A percentile compares a stretch with the other conserved stretches of the same genome.
Evolutionary conservation across 768 basidiomycete species (phyloP).

Genomic region (Chalciporus sphaerocephalus): DNA sequence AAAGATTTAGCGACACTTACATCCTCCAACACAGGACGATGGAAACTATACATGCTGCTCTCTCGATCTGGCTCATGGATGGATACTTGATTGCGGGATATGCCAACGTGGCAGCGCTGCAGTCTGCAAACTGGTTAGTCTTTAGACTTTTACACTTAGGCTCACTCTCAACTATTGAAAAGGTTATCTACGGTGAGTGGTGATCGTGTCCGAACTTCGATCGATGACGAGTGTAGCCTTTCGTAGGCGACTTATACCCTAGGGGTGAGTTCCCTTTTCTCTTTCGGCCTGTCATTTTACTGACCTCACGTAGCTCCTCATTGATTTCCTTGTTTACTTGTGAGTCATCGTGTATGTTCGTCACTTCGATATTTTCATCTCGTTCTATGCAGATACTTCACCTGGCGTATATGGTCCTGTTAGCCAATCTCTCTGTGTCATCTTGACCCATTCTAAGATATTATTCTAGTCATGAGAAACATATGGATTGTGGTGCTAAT

Average conservation of each 20-base stretch:
- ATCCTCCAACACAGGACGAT: constrained; percentile 9
- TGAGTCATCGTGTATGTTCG: constrained; percentile 1
- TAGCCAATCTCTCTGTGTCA: constrained; percentile 1
- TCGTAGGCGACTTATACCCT: constrained; percentile 19
- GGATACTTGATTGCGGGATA: constrained; percentile 21
- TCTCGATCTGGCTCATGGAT: constrained; percentile 25
- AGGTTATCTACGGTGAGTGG: constrained; percentile 19
- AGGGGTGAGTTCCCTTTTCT: constrained; percentile 16
- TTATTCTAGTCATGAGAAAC: constrained; percentile 14
- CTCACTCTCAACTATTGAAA: not conserved
- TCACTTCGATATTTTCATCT: not conserved
- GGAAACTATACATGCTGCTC: constrained; percentile 19
- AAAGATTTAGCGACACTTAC: not conserved
- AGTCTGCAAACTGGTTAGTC: constrained; percentile 22
- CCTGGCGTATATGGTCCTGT: constrained; percentile 30
- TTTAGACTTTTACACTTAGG: not conserved
- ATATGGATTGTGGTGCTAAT: constrained; percentile 17
- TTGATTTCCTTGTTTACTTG: constrained; percentile 28
- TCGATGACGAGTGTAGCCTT: not conserved
- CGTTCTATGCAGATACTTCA: constrained; percentile 21
- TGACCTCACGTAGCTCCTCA: constrained; percentile 18
- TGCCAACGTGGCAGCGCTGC: constrained; percentile 6
- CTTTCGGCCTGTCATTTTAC: not conserved
- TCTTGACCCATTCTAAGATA: not conserved
- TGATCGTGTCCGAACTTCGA: not conserved